Percentiles rank a stretch among this genome's conserved stretches.
Conservation (phyloP, 2,329 filamentous ascomycete genomes). For the Elsinoe fawcettii region DNA sequence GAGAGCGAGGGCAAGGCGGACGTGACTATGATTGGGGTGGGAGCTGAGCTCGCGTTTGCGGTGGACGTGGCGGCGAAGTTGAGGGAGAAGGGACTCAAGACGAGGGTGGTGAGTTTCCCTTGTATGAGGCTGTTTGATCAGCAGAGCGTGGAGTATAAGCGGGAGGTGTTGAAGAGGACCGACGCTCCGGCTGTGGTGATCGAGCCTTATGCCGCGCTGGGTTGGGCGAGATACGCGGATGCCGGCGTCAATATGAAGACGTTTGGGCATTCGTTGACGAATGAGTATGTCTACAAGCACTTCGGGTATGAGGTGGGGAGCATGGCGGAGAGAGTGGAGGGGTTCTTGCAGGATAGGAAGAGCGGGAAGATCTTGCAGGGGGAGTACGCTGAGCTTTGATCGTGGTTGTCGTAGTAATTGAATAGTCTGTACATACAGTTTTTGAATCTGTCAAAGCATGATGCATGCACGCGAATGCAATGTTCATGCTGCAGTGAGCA, state of each 20-base stretch:
- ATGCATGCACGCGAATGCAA: too few relatives aligned
- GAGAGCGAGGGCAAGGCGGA: constrained; percentile 29
- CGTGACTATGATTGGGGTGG: constrained; percentile 44
- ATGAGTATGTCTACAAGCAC: constrained; percentile 47
- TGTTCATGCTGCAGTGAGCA: not conserved
- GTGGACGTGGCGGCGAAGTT: constrained; percentile 37
- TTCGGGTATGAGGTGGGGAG: constrained; percentile 47
- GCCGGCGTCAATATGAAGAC: constrained; percentile 47
- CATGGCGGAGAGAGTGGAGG: constrained; percentile 36
- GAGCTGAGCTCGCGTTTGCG: constrained; percentile 44
- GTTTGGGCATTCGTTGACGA: constrained; percentile 51
- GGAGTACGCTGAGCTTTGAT: constrained; percentile 9
- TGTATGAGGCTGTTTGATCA: constrained; percentile 44
- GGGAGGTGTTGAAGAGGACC: constrained; percentile 38
- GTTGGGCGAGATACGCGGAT: constrained; percentile 55
- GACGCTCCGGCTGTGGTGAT: constrained; percentile 48
- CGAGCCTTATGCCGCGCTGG: constrained; percentile 51
- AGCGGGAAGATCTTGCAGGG: constrained; percentile 18
- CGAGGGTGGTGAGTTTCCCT: constrained; percentile 44
- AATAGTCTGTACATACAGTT: constrained; percentile 1
- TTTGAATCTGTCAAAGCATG: not conserved
- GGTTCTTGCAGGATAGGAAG: constrained; percentile 31
- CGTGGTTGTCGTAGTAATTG: not conserved
- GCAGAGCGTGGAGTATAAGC: constrained; percentile 40
- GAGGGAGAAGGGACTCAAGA: constrained; percentile 30